Conservation (phyloP, 2,329 filamentous ascomycete species). For the Akanthomyces muscarius region DNA sequence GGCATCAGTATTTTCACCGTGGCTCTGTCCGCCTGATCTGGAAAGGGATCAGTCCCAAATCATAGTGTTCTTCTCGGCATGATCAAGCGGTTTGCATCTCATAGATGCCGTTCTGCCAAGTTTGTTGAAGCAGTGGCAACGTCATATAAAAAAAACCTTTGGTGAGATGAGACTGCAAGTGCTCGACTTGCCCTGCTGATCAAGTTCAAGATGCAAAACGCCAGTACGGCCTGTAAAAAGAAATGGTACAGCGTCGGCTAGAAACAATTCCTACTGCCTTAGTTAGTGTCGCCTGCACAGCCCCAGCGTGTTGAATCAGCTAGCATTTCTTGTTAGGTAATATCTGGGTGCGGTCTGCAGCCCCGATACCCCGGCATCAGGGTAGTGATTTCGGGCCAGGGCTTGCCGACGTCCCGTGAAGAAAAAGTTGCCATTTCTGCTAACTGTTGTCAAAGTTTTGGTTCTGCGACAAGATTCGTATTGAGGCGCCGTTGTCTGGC, state of each 20-base stretch:
- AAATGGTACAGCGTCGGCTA: not conserved
- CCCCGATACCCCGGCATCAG: not conserved
- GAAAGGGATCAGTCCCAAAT: not conserved
- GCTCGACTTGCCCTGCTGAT: not conserved
- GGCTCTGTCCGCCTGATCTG: not conserved
- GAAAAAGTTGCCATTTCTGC: not conserved
- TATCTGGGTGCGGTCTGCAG: not conserved
- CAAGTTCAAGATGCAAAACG: not conserved
- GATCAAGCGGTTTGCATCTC: not conserved
- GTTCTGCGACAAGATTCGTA: not conserved
- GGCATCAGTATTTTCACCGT: not conserved
- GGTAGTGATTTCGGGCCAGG: not conserved
- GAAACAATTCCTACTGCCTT: not conserved
- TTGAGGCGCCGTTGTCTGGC: not conserved
- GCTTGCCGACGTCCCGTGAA: not conserved
- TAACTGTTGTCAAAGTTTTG: not conserved
- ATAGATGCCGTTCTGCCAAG: not conserved
- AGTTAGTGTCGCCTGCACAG: not conserved
- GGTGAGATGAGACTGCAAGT: not conserved
- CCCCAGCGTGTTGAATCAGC: not conserved
- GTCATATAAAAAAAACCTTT: not conserved
- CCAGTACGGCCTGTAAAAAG: not conserved
- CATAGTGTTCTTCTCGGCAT: not conserved
- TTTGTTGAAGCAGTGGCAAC: not conserved
- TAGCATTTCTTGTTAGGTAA: constrained; percentile 5